phyloP scores from a whole-genome alignment of 2,329 filamentous ascomycete genomes.

The Fusarium udum region DNA sequence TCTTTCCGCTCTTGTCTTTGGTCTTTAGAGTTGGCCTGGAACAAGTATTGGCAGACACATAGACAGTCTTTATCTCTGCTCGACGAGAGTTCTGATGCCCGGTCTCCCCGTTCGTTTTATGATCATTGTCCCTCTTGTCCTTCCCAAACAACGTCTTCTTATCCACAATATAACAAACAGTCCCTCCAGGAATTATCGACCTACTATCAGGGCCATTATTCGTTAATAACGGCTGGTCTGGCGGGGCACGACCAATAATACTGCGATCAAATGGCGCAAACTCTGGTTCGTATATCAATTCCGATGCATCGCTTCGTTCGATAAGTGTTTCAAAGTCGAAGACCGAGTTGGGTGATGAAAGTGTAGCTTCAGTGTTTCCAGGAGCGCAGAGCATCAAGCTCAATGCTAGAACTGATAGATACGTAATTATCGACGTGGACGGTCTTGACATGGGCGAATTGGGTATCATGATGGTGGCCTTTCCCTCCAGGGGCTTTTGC shows the following conservation, averaged over 20 bases:
- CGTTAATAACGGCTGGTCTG: constrained; percentile 57
- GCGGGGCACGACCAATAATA: constrained; percentile 69
- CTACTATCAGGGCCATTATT: constrained; percentile 72
- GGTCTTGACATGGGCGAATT: constrained; percentile 78
- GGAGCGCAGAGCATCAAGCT: constrained; percentile 69
- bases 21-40: constrained; percentile 68
- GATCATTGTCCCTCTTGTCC: constrained; percentile 21
- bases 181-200: constrained; percentile 71
- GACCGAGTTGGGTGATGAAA: constrained; percentile 45
- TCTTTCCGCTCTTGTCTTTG: constrained; percentile 20
- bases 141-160: constrained; percentile 44
- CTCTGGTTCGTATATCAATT: constrained; percentile 64
- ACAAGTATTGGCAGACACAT: constrained; percentile 88
- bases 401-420: constrained; percentile 62
- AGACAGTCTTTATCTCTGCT: constrained; percentile 63
- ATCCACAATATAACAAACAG: constrained; percentile 55
- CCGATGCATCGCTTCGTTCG: constrained; percentile 25
- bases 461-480: constrained; percentile 63
- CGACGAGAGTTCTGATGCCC: constrained; percentile 38
- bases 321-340: constrained; percentile 25
- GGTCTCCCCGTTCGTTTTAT: constrained; percentile 12
- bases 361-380: constrained; percentile 70
- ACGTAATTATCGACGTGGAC: constrained; percentile 71
- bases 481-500: constrained; percentile 54
- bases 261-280: constrained; percentile 70